A percentile compares a stretch with the other conserved stretches of the same genome.
phyloP scores from a whole-genome alignment of 116 monocot genomes.

The Trichopus zeylanicus region DNA sequence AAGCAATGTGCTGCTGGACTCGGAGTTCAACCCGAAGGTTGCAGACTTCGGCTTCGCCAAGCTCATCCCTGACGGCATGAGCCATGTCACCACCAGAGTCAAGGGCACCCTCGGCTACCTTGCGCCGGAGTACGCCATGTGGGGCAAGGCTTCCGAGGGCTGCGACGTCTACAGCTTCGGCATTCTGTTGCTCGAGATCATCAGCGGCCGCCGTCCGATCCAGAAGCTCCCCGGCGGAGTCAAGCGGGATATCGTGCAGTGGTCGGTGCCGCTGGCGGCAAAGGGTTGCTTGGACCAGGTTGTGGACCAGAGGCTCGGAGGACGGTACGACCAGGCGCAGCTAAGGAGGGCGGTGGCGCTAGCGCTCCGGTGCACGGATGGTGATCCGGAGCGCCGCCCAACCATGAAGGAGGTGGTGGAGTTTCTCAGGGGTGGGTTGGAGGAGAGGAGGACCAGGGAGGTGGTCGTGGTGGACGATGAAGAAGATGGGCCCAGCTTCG shows the following conservation, averaged over 20 bases:
- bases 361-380: constrained; percentile 14
- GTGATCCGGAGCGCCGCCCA: constrained; percentile 4
- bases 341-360: constrained; percentile 4
- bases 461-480: not conserved
- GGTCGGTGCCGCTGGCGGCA: constrained; percentile 12
- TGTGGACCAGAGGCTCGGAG: constrained; percentile 13
- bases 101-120: constrained; percentile 34
- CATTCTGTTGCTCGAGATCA: constrained; percentile 18
- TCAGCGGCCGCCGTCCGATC: constrained; percentile 13
- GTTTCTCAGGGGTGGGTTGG: constrained; percentile 2
- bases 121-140: constrained; percentile 35
- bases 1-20: constrained; percentile 32
- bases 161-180: constrained; percentile 42
- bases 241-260: constrained; percentile 22
- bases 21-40: constrained; percentile 17
- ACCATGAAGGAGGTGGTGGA: constrained; percentile 24
- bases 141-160: constrained; percentile 22
- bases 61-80: constrained; percentile 23
- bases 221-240: constrained; percentile 14
- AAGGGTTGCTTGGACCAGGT: constrained; percentile 4
- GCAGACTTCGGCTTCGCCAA: constrained; percentile 30
- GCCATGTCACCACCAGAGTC: constrained; percentile 22
- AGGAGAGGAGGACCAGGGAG: not conserved
- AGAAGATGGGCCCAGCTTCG: not conserved
- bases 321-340: constrained; percentile 5